These are phyloP conservation scores for Stephania yunnanensis DNA, from an alignment of 164 flowering plant genomes.

Conservation along the genomic window DNA sequence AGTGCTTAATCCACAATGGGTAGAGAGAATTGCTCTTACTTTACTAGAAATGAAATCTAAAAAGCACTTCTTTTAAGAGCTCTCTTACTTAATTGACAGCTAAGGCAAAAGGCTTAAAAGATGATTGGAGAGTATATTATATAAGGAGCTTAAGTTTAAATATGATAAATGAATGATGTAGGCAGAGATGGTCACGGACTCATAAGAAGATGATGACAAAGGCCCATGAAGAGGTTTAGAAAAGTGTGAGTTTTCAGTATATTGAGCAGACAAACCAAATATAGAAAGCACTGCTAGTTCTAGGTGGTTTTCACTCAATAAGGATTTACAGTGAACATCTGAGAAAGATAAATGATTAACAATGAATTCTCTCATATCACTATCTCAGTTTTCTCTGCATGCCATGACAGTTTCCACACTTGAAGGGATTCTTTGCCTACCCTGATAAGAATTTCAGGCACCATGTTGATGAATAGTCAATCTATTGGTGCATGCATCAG, in stretches of 20 bases:
- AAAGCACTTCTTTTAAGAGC: background rate
- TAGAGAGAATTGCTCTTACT: no score
- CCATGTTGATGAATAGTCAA: constrained; percentile 34
- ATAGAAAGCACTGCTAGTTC: background rate
- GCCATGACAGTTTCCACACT: constrained; percentile 65
- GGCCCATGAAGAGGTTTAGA: background rate
- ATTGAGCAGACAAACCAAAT: background rate
- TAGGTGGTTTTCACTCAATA: constrained; percentile 34
- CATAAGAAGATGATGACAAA: background rate
- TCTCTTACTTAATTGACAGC: background rate
- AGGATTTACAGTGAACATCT: no score
- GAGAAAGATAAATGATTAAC: no score
- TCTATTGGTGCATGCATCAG: no score
- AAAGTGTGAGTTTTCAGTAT: background rate
- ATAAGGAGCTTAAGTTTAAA: background rate
- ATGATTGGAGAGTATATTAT: background rate
- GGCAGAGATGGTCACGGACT: constrained; percentile 3
- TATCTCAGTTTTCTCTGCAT: constrained; percentile 44
- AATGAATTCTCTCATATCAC: constrained; percentile 53
- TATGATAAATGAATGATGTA: background rate
- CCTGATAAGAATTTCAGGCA: constrained; percentile 68
- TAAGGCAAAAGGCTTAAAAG: no score
- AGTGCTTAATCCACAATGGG: background rate
- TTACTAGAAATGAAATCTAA: no score
- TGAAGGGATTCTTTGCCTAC: constrained; percentile 70